Conservation (phyloP, 495 filamentous ascomycete species). For the Parathielavia appendiculata region DNA sequence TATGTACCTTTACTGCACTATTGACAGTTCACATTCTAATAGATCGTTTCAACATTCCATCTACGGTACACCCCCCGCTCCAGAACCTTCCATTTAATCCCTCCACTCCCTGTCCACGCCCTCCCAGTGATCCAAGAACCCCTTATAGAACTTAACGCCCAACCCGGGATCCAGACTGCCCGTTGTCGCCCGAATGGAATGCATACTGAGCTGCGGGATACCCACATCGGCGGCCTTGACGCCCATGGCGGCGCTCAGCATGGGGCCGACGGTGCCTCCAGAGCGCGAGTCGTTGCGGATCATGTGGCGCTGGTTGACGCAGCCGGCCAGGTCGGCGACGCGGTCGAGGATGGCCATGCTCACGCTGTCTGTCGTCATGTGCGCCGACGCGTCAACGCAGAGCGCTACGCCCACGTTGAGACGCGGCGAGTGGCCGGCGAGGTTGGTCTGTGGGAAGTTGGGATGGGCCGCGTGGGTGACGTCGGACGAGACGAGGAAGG, state of each 20-base stretch:
- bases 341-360: constrained; percentile 70
- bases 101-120: constrained; percentile 78
- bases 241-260: constrained; percentile 75
- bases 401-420: constrained; percentile 88
- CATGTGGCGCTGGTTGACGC: constrained; percentile 81
- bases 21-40: background rate
- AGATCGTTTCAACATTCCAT: background rate
- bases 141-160: constrained; percentile 82
- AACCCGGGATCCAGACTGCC: constrained; percentile 82
- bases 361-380: constrained; percentile 86
- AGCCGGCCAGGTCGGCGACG: constrained; percentile 63
- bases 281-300: constrained; percentile 85
- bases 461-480: constrained; percentile 94
- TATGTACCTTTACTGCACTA: background rate
- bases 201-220: constrained; percentile 91
- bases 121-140: constrained; percentile 85
- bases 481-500: constrained; percentile 88
- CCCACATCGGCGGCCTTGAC: constrained; percentile 85
- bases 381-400: constrained; percentile 80
- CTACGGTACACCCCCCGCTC: background rate
- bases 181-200: constrained; percentile 85
- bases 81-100: background rate
- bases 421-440: constrained; percentile 75
- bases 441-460: constrained; percentile 78
- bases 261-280: constrained; percentile 93